Conservation (phyloP, 139 green algal species). For the Chlamydomonas incerta region DNA sequence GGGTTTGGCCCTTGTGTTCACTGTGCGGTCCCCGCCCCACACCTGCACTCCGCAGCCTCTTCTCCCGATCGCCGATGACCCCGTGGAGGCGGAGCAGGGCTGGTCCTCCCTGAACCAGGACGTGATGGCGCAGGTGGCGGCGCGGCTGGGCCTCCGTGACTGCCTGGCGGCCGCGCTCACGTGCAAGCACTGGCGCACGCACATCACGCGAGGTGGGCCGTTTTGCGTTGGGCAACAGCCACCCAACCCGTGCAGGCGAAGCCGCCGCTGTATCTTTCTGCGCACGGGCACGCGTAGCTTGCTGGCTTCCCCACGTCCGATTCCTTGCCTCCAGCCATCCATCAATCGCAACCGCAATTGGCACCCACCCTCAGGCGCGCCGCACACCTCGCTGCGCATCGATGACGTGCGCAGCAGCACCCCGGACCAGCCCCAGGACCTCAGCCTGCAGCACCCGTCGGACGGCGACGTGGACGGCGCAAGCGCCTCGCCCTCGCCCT, state of each 20-base stretch:
- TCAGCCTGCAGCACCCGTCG: too few species aligned
- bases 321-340: too few species aligned
- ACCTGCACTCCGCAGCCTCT: neutral
- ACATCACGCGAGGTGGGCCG: neutral
- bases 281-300: too few species aligned
- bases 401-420: neutral
- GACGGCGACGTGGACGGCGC: neutral
- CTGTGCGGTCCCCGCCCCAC: neutral
- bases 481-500: neutral
- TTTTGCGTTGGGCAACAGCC: neutral
- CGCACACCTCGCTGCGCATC: neutral
- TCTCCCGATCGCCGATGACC: neutral
- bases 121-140: neutral
- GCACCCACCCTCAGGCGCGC: too few species aligned
- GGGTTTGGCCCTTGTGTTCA: too few species aligned
- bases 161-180: neutral
- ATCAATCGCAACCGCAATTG: too few species aligned
- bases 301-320: too few species aligned
- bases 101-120: conserved; percentile 4
- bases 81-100: neutral
- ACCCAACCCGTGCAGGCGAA: too few species aligned
- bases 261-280: too few species aligned
- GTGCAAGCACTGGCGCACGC: conserved; percentile 17
- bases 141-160: neutral
- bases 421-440: too few species aligned